Evolutionary conservation across 345 rosid genomes (phyloP), one percentile per base, ranked within the genome.

Genomic region (Reutealis trisperma): DNA sequence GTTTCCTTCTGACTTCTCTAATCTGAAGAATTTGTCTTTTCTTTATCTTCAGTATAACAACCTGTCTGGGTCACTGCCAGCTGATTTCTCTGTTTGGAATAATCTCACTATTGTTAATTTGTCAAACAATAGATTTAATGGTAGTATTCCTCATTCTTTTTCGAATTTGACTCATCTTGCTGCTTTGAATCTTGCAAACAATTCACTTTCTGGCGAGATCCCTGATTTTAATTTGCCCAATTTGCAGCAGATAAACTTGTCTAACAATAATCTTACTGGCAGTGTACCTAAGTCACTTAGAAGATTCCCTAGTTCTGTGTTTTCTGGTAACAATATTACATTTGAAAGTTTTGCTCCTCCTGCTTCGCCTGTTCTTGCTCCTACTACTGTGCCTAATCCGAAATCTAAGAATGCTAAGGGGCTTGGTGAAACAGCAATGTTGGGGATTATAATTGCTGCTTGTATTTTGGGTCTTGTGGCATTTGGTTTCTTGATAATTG

Each of bases 21-120:
- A 87, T 69, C 77, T 96, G 71, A 92, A 81, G 81, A 87, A 84
- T 83, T 60, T 96, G 86, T 88, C 93, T 63, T 91, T 75, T 75
- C 92, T 96, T 72, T 92, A 92, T 81, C 88, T 96, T 11, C 99
- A 96, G 51, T 79, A 79, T 66, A 96, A 96, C 86, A 82, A 69
- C 63, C 86, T 96, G 75, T 85, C 93, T 0, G 99, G 96, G 77
- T 69, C 90, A 0, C 79, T 92, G 77, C 92, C 94, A 3, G 8
- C 6, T 57, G 85, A 84, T 86, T 82, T 92, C 83, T 84, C 92
- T 0, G 88, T 82, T 45, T 88, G 92, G 84, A 85, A 74, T 85
- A 90, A 82, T 79, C 91, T 96, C 22, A 86, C 86, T 54, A 79
- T 91, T 77, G 81, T 96, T 64, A 90, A 96, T 84, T 84, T 93